Conservation (phyloP, 2,329 filamentous ascomycete genomes). For the Botrytis tulipae region DNA sequence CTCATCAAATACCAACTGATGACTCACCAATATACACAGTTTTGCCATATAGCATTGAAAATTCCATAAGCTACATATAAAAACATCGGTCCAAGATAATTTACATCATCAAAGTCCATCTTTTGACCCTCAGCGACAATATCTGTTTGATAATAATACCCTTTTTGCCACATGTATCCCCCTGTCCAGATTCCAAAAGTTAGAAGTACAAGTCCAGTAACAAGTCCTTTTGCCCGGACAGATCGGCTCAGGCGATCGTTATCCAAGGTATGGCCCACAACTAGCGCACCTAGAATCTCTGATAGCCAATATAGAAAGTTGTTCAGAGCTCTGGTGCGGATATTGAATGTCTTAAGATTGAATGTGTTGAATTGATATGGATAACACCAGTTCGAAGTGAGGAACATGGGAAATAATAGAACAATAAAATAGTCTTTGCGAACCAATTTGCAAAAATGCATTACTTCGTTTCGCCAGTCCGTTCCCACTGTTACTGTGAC, state of each 20-base stretch:
- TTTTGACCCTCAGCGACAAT: not conserved
- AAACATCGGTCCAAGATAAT: slow-evolving; percentile 77
- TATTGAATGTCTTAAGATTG: slow-evolving; percentile 68
- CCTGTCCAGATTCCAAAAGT: slow-evolving; percentile 79
- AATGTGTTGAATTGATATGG: slow-evolving; percentile 74
- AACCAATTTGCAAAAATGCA: slow-evolving; percentile 70
- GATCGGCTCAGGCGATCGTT: slow-evolving; percentile 56
- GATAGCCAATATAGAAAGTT: slow-evolving; percentile 71
- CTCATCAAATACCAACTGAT: slow-evolving; percentile 8
- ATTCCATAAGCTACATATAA: slow-evolving; percentile 86
- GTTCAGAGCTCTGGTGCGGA: slow-evolving; percentile 70
- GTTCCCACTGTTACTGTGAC: slow-evolving; percentile 79
- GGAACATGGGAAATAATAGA: slow-evolving; percentile 75
- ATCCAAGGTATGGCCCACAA: slow-evolving; percentile 72
- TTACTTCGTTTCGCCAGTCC: slow-evolving; percentile 73
- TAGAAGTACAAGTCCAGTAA: slow-evolving; percentile 52
- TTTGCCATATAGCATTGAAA: slow-evolving; percentile 86
- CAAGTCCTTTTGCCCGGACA: slow-evolving; percentile 56
- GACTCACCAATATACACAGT: slow-evolving; percentile 75
- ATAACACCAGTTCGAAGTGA: slow-evolving; percentile 75
- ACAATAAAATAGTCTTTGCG: slow-evolving; percentile 68
- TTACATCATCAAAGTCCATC: slow-evolving; percentile 62
- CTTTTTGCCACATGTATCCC: slow-evolving; percentile 73
- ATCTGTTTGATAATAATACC: slow-evolving; percentile 47
- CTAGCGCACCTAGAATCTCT: slow-evolving; percentile 70